Evolutionary conservation across 2,329 filamentous ascomycete species (phyloP).

Genomic region (Clathrospora elynae): DNA sequence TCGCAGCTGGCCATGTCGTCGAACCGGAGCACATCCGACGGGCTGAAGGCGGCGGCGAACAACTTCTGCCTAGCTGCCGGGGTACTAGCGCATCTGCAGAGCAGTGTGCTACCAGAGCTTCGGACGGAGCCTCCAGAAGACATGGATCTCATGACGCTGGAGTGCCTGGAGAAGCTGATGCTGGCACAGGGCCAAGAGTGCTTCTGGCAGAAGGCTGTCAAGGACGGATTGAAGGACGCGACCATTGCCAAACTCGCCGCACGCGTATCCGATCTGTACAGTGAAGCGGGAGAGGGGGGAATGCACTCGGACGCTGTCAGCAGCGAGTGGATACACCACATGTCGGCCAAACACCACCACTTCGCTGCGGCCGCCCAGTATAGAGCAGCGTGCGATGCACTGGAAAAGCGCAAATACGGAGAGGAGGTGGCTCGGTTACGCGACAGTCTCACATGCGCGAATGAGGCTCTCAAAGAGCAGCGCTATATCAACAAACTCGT

Average conservation of each 20-base stretch:
- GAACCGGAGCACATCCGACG: constrained; percentile 77
- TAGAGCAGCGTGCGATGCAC: constrained; percentile 82
- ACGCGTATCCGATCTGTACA: constrained; percentile 89
- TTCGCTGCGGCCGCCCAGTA: constrained; percentile 96
- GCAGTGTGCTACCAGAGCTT: constrained; percentile 78
- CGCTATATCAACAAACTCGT: constrained; percentile 82
- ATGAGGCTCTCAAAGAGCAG: constrained; percentile 83
- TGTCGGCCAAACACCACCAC: constrained; percentile 95
- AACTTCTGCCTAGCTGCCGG: constrained; percentile 90
- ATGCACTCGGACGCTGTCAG: constrained; percentile 88
- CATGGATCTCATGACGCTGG: constrained; percentile 88
- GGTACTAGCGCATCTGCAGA: constrained; percentile 77
- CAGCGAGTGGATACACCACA: constrained; percentile 96
- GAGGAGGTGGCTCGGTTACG: constrained; percentile 88
- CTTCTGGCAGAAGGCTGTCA: constrained; percentile 96
- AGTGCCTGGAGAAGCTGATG: constrained; percentile 80
- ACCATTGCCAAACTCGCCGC: constrained; percentile 91
- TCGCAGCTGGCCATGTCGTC: constrained; percentile 85
- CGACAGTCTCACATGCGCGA: constrained; percentile 81
- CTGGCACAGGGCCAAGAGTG: constrained; percentile 95
- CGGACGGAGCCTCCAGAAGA: constrained; percentile 87
- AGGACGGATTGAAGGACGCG: constrained; percentile 89
- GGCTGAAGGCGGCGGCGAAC: constrained; percentile 84
- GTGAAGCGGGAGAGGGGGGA: constrained; percentile 79
- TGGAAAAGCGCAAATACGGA: constrained; percentile 93